Base-by-base conservation (phyloP, 495 filamentous ascomycete genomes). In the Aspergillus saccharolyticus region DNA sequence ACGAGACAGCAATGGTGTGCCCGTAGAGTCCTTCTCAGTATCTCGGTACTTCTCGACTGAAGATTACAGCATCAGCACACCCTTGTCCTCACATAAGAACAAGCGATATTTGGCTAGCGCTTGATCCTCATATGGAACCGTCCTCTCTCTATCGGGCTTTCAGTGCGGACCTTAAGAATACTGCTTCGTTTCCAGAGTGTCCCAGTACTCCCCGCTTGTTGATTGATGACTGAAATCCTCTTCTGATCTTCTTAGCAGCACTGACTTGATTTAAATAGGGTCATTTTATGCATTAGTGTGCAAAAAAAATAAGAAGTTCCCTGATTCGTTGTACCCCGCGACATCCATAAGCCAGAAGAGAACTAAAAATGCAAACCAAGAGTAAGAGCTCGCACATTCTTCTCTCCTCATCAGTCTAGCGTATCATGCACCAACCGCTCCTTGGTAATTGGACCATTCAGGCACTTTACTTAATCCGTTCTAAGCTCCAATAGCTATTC, bases 221-320 rank as follows among this genome's bases (percentile, higher is more conserved):
- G 33, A 12, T 9, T 12, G 12, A 10, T 39, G 33, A 39, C 33
- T 39, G 33, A 39, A 12, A 39, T 39, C 33, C 33, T 39, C 12
- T 12, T 39, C 33, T 15, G 12, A 15, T 39, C 33, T 12, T 10
- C 33, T 5, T 5, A 43, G 16, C 15, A 42, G 19, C 52, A 43
- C 42, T 19, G 14, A 56, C 54, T 14, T 49, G 24, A 42, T 39
- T 49, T 39, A 33, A n/a, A 48, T 24, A 17, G 21, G 14, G 16
- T n/a, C 22, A 59, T 59, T 49, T 59, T 52, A 46, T 59, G 57
- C 57, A 59, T 59, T 59, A 59, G 57, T 59, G 46, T 49, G 33
- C 21, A 12, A 42, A 24, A 12, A 42, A 16, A n/a, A n/a, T n/a
- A 1, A 22, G 18, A 18, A 21, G 10, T 4, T 42, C 12, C 10